These are phyloP conservation scores for Pseudoscleropodium purum DNA, from an alignment of 225 moss, liverwort and hornwort genomes.

Conservation along the genomic window DNA sequence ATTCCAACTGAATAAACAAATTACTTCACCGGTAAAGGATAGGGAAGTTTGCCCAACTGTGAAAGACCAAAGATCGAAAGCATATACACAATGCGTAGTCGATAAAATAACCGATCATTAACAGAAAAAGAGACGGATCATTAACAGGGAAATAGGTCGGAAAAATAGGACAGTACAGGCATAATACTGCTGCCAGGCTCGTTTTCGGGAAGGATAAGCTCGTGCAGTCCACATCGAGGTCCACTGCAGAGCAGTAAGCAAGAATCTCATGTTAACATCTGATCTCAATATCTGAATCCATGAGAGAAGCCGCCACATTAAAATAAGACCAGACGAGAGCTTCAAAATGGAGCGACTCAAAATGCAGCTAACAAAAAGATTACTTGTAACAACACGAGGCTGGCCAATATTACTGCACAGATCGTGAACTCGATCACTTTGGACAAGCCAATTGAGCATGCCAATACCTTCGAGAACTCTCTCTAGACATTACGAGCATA, in stretches of 20 bases:
- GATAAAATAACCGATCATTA: neutral
- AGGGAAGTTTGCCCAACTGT: neutral
- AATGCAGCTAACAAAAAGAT: neutral
- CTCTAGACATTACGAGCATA: neutral
- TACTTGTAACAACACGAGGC: neutral
- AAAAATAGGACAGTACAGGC: slow-evolving; percentile 47
- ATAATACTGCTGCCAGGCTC: slow-evolving; percentile 99
- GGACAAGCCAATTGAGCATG: neutral
- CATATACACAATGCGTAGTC: neutral
- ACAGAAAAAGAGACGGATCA: neutral
- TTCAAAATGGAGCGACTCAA: neutral
- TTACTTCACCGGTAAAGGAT: neutral
- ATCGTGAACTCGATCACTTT: neutral
- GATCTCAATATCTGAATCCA: neutral
- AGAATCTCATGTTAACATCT: neutral
- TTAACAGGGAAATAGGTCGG: neutral
- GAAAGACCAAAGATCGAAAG: neutral
- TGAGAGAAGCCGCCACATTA: neutral
- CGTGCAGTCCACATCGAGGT: slow-evolving; percentile 89
- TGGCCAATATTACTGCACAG: neutral
- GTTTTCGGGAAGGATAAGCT: slow-evolving; percentile 81
- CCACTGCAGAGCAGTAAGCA: slow-evolving; percentile 42
- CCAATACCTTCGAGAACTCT: neutral
- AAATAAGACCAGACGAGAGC: neutral
- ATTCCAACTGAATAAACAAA: neutral